Conservation (phyloP, 106 monocot genomes). For the Iris macrosiphon region DNA sequence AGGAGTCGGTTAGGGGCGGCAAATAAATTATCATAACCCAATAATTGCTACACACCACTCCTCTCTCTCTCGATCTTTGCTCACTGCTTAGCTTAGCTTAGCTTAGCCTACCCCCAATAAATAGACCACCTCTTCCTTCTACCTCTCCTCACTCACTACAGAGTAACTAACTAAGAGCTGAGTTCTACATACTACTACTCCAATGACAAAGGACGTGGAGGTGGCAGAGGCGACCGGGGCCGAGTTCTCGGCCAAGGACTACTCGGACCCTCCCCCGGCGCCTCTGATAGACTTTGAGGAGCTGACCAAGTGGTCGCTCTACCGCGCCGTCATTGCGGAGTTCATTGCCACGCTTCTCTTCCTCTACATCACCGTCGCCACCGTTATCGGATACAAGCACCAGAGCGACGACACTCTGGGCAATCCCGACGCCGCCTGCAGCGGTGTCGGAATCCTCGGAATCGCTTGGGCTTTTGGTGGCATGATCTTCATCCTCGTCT, state of each 20-base stretch:
- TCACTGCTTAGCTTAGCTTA: too few species aligned
- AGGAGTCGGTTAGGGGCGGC: too few species aligned
- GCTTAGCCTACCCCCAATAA: too few species aligned
- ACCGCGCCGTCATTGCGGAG: slow-evolving; percentile 27
- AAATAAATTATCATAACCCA: too few species aligned
- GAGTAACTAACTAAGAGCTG: too few species aligned
- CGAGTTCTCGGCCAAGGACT: slow-evolving; percentile 28
- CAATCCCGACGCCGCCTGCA: slow-evolving; percentile 13
- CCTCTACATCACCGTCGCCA: slow-evolving; percentile 29
- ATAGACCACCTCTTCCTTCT: too few species aligned
- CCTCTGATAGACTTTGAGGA: slow-evolving; percentile 22
- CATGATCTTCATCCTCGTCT: slow-evolving; percentile 92
- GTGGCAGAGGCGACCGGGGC: background rate
- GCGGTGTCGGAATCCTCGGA: slow-evolving; percentile 73
- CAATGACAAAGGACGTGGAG: slow-evolving; percentile 23
- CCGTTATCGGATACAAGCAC: slow-evolving; percentile 29
- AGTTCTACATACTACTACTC: too few species aligned
- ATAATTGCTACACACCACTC: too few species aligned
- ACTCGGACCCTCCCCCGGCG: slow-evolving; percentile 30
- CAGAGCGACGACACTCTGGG: slow-evolving; percentile 2
- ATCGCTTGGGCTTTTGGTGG: slow-evolving; percentile 95
- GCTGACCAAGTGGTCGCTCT: slow-evolving; percentile 21
- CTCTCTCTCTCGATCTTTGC: too few species aligned
- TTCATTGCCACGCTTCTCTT: slow-evolving; percentile 32
- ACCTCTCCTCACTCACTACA: too few species aligned